phyloP scores from a whole-genome alignment of 2,329 filamentous ascomycete genomes.

The Calonectria pteridis region DNA sequence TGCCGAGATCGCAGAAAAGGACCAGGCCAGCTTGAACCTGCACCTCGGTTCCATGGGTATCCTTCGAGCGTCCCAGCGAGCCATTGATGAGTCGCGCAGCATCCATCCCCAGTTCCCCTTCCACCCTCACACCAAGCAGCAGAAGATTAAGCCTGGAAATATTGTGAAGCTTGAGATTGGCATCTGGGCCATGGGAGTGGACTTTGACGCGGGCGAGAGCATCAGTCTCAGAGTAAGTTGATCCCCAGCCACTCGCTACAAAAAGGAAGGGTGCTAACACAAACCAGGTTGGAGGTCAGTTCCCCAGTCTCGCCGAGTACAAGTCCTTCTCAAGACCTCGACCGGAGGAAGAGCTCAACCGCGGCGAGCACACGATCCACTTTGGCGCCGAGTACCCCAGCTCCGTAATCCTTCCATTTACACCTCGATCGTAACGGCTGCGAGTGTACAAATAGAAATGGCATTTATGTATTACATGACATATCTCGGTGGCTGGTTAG shows the following conservation, averaged over 20 bases:
- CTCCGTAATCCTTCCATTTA: slow-evolving; percentile 35
- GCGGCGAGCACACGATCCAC: slow-evolving; percentile 28
- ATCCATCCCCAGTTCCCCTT: slow-evolving; percentile 49
- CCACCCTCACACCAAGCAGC: slow-evolving; percentile 54
- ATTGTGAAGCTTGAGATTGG: slow-evolving; percentile 61
- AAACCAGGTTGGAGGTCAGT: slow-evolving; percentile 14
- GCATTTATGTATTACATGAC: background rate
- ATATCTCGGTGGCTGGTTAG: background rate
- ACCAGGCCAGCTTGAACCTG: slow-evolving; percentile 54
- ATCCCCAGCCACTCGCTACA: no score
- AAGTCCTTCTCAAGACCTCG: slow-evolving; percentile 15
- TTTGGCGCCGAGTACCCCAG: slow-evolving; percentile 35
- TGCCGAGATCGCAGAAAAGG: slow-evolving; percentile 48
- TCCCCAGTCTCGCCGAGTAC: slow-evolving; percentile 12
- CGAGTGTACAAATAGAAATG: background rate
- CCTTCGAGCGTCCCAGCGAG: slow-evolving; percentile 58
- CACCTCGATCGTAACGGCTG: background rate
- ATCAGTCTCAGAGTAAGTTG: slow-evolving; percentile 12
- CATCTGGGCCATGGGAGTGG: slow-evolving; percentile 60
- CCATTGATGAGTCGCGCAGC: slow-evolving; percentile 48
- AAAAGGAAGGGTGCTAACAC: background rate
- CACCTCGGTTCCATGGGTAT: slow-evolving; percentile 58
- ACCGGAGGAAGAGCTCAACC: slow-evolving; percentile 19
- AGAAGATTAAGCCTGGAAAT: slow-evolving; percentile 55
- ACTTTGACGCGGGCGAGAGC: slow-evolving; percentile 52